Base-by-base conservation (phyloP, 1,284 basidiomycete genomes). In the Leccinum solheimii region DNA sequence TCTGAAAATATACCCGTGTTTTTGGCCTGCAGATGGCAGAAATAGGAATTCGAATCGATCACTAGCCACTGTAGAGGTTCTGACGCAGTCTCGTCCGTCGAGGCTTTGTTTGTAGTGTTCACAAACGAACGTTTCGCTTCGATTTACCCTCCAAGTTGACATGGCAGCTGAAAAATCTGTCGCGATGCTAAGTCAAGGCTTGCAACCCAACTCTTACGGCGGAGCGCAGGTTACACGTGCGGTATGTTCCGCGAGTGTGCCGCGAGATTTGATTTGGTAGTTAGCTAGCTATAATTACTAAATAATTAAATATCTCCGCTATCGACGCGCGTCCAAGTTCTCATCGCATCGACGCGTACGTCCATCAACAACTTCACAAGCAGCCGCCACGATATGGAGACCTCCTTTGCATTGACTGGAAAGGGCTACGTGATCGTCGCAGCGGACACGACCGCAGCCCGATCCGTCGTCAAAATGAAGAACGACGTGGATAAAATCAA, bases 401-500 rank as follows among this genome's bases (percentile, higher is more conserved):
- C 83, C 53, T 91, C 89, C 30, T 91, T 92, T 69, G 88, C 87
- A 27, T 67, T 92, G 55, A 87, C 84, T 60, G 95, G 95, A 59
- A 96, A 96, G 73, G 95, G 90, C 72, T 98, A 93, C 78, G 90
- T 94, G 60, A 84, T 98, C 63, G 80, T 98, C 68, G 95, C 95
- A 3, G 90, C 95, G 27, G 97, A 99, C 78, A 95, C 90, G 26
- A 94, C 89, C 34, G 88, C 95, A 7, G 90, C 88, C 5, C 86
- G 92, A 62, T 97, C 94, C 23, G 95, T 99, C 76, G 89, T 98
- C 72, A 97, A 96, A 79, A 97, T 98, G 94, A 98, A 99, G 82
- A 78, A 85, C 34, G 94, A 98, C 78, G 92, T 95, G 80, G 97
- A 99, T 84, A 98, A 99, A 82, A 95, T 97, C 80, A 96, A 95